Base-by-base conservation (phyloP, 805 yeast species). In the Deakozyma indianensis region DNA sequence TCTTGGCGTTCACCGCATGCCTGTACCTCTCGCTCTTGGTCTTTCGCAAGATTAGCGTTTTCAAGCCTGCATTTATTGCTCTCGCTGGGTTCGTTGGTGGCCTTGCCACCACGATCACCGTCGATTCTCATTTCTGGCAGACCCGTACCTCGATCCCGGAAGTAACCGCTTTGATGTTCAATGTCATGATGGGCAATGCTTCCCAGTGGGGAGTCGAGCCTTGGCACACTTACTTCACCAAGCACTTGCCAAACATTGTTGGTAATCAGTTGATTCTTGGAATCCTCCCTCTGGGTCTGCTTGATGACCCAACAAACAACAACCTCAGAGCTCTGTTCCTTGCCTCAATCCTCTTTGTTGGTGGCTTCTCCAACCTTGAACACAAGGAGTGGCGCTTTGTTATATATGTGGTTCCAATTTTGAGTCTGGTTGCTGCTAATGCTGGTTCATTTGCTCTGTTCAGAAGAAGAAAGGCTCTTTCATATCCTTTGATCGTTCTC, bases 331-430 rank as follows among this genome's bases (percentile, higher is more conserved):
- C 78, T 3, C 56, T 79, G 23, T 67, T 74, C 1, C 48, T 73
- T 16, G 66, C 85, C 1, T 64, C 82, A 0, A 38, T 78, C 1
- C 43, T 74, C 15, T 88, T 67, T 56, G 69, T 87, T n/a, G 49
- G 66, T 1, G 54, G 76, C 3, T 71, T 87, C 72, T 86, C 96
- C 0, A 59, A 80, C 44, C 92, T 83, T 60, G 87, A 92, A 2
- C 96, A 90, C 55, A 90, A 90, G 59, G 97, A 90, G 66, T 85
- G 94, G 94, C 73, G 96, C 53, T 90, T 90, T 56, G 77, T 90
- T 35, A 67, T 81, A 16, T 90, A 88, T 60, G 66, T 78, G 0
- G 64, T 82, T 3, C 96, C 96, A 1, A 67, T 80, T 0, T 59
- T 85, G 47, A 75, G 81, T 0, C 53, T 81, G 18, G 57, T 74